Percentiles rank a stretch among this genome's conserved stretches.
Evolutionary conservation across 2,329 filamentous ascomycete species (phyloP).

Genomic region (Ceratocystis variospora): DNA sequence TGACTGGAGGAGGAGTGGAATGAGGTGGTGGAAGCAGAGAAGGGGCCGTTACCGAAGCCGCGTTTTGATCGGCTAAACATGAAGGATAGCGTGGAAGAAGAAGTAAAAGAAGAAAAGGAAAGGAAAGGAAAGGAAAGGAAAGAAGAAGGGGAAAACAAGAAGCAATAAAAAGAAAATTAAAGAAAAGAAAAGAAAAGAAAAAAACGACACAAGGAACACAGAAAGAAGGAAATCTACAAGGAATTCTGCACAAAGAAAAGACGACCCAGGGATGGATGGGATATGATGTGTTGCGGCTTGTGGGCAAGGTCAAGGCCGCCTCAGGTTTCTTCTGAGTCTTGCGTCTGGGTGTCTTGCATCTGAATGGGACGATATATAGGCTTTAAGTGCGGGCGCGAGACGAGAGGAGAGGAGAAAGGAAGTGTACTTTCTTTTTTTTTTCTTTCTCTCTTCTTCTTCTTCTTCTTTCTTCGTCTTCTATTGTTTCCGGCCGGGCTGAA

Average conservation of each 20-base stretch:
- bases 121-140: background rate
- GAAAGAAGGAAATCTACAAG: background rate
- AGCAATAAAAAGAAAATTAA: background rate
- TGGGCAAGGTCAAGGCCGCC: background rate
- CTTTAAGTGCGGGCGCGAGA: too few relatives aligned
- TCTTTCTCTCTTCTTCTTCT: too few relatives aligned
- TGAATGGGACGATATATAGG: background rate
- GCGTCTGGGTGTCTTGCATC: background rate
- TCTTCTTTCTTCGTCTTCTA: background rate
- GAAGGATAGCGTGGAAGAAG: background rate
- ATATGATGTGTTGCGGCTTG: background rate
- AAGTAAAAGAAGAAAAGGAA: background rate
- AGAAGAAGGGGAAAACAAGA: background rate
- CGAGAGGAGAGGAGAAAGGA: background rate
- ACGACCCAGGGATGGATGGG: slow-evolving; percentile 1
- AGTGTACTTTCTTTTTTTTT: background rate
- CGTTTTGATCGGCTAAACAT: slow-evolving; percentile 15
- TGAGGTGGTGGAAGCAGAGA: slow-evolving; percentile 8
- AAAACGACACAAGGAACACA: background rate
- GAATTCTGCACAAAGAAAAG: background rate
- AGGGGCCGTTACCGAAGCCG: slow-evolving; percentile 11
- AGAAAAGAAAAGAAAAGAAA: background rate
- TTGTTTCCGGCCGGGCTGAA: background rate
- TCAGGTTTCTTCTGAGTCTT: background rate
- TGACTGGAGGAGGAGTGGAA: slow-evolving; percentile 6